Evolutionary conservation across 345 rosid species (phyloP).

Genomic region (Erysimum cheiranthoides): DNA sequence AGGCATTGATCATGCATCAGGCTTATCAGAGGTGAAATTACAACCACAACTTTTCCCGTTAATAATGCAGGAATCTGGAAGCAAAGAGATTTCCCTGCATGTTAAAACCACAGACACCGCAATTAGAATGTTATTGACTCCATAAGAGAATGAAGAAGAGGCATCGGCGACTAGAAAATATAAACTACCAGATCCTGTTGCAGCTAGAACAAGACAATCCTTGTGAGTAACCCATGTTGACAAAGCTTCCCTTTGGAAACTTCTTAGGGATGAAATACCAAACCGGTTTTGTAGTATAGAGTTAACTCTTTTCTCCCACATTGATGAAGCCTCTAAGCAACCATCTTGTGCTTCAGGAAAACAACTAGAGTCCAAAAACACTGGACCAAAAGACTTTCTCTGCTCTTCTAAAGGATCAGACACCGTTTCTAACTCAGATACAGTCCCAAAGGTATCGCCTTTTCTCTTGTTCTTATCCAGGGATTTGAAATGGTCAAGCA

Average conservation of each 20-base stretch:
- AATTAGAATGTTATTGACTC: neutral
- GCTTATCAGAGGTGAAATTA: conserved; percentile 91
- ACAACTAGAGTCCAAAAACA: conserved; percentile 24
- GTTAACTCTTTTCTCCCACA: conserved; percentile 66
- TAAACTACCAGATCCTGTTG: conserved; percentile 85
- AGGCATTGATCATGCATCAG: conserved; percentile 97
- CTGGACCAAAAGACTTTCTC: conserved; percentile 13
- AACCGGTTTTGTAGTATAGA: conserved; percentile 61
- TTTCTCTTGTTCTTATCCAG: conserved; percentile 43
- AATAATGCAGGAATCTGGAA: conserved; percentile 90
- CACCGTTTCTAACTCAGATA: conserved; percentile 40
- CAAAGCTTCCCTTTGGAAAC: conserved; percentile 82
- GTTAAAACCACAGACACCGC: conserved; percentile 5
- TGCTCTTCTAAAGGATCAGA: conserved; percentile 35
- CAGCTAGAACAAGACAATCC: conserved; percentile 90
- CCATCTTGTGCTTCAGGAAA: conserved; percentile 27
- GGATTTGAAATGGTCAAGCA: conserved; percentile 65
- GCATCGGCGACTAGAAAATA: neutral
- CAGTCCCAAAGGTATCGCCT: conserved; percentile 27
- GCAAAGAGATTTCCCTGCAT: conserved; percentile 85
- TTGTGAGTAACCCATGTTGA: conserved; percentile 69
- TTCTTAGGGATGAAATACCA: conserved; percentile 66
- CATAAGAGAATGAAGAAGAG: conserved; percentile 8
- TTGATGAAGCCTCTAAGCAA: conserved; percentile 47
- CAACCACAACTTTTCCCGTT: conserved; percentile 82